These are phyloP conservation scores for Penicillium macrosclerotiorum DNA, from an alignment of 495 filamentous ascomycete species.

Conservation along the genomic window DNA sequence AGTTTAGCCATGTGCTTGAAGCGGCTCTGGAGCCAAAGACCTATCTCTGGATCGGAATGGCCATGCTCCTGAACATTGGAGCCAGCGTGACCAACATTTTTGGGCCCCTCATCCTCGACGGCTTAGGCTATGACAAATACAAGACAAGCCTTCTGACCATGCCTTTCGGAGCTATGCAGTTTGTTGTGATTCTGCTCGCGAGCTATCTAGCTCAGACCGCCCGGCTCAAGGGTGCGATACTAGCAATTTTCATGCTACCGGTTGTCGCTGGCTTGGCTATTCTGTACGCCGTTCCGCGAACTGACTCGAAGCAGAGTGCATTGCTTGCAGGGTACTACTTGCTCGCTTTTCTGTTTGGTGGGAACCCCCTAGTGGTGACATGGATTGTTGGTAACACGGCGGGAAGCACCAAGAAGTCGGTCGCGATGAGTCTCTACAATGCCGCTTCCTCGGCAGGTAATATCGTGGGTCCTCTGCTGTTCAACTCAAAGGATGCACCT, in stretches of 20 bases:
- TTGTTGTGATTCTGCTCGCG: slow-evolving; percentile 39
- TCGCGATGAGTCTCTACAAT: slow-evolving; percentile 51
- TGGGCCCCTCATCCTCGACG: slow-evolving; percentile 60
- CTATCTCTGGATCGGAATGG: slow-evolving; percentile 50
- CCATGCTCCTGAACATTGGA: slow-evolving; percentile 60
- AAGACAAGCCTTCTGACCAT: slow-evolving; percentile 50
- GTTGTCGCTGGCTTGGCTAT: slow-evolving; percentile 56
- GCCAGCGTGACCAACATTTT: slow-evolving; percentile 59
- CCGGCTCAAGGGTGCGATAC: slow-evolving; percentile 48
- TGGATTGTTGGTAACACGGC: slow-evolving; percentile 53
- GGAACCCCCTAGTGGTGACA: slow-evolving; percentile 48
- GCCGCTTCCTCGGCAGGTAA: slow-evolving; percentile 44
- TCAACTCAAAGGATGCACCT: slow-evolving; percentile 41
- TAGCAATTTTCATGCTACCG: slow-evolving; percentile 49
- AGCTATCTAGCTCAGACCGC: slow-evolving; percentile 49
- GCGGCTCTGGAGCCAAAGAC: slow-evolving; percentile 48
- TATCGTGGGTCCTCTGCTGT: slow-evolving; percentile 48
- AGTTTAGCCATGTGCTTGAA: slow-evolving; percentile 45
- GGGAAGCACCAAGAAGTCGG: slow-evolving; percentile 52
- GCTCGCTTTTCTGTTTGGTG: slow-evolving; percentile 57
- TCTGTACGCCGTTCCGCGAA: slow-evolving; percentile 52
- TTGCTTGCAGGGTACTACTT: slow-evolving; percentile 61
- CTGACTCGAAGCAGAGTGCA: slow-evolving; percentile 32
- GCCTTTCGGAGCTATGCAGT: slow-evolving; percentile 49
- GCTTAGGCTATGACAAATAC: slow-evolving; percentile 57